These are phyloP conservation scores for Simmondsia chinensis DNA, from an alignment of 148 eudicot genomes.

Conservation along the genomic window DNA sequence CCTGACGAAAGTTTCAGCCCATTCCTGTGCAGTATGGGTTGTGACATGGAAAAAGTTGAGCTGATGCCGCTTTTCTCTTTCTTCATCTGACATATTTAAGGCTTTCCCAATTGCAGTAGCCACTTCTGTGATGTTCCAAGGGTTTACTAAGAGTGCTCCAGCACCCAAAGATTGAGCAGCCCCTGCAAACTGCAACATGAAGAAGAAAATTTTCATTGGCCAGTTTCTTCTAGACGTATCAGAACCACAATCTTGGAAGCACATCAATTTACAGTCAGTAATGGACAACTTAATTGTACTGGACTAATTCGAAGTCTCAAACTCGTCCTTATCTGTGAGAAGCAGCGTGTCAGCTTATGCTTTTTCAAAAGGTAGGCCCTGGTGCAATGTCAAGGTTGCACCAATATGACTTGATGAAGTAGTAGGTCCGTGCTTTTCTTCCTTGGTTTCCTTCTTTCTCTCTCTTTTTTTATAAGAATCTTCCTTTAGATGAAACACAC, in stretches of 20 bases:
- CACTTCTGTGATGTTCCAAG: slow-evolving; percentile 93
- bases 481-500: no score
- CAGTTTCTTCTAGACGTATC: not conserved
- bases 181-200: slow-evolving; percentile 74
- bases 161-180: slow-evolving; percentile 99
- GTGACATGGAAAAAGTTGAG: slow-evolving; percentile 76
- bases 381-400: no score
- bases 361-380: no score
- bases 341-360: no score
- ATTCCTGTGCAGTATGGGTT: slow-evolving; percentile 87
- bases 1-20: slow-evolving; percentile 99
- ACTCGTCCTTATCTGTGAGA: no score
- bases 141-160: slow-evolving; percentile 92
- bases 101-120: slow-evolving; percentile 83
- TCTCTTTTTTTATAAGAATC: no score
- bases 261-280: no score
- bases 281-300: no score
- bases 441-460: no score
- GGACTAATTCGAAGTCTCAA: no score
- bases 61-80: slow-evolving; percentile 76
- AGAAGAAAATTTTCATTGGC: not conserved
- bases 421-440: no score
- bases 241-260: not conserved
- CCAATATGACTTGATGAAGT: no score
- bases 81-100: slow-evolving; percentile 83